These are phyloP conservation scores for Eutrema salsugineum DNA, from an alignment of 441 rosid species.

Conservation along the genomic window DNA sequence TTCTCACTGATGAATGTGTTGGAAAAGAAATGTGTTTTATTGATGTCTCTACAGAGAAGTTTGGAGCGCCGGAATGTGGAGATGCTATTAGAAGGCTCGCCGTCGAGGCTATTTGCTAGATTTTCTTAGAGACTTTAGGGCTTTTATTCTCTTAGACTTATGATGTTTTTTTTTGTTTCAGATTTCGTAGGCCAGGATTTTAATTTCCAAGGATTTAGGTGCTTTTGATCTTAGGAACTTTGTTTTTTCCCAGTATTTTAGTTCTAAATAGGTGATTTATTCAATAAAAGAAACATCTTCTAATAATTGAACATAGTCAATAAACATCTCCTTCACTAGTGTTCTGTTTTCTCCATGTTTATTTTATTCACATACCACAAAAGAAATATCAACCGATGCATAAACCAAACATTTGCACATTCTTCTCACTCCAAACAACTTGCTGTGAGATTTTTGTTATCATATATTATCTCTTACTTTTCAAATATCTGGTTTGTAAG, in stretches of 20 bases:
- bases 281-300: conserved; percentile 6
- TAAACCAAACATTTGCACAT: too few species aligned
- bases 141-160: not conserved
- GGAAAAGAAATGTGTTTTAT: conserved; percentile 48
- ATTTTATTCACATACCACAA: too few species aligned
- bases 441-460: too few species aligned
- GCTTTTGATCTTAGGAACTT: not conserved
- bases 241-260: not conserved
- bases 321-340: too few species aligned
- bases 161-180: not conserved
- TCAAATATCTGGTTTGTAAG: too few species aligned
- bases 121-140: not conserved
- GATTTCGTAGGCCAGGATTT: not conserved
- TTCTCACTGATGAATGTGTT: conserved; percentile 37
- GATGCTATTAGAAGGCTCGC: conserved; percentile 36
- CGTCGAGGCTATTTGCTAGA: conserved; percentile 43
- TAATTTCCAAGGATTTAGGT: not conserved
- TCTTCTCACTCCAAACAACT: too few species aligned
- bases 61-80: conserved; percentile 38
- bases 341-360: too few species aligned
- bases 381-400: too few species aligned
- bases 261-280: not conserved
- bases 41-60: conserved; percentile 25
- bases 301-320: not conserved
- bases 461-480: too few species aligned